These are phyloP conservation scores for Fusarium domesticum DNA, from an alignment of 2,329 filamentous ascomycete genomes.

Conservation along the genomic window DNA sequence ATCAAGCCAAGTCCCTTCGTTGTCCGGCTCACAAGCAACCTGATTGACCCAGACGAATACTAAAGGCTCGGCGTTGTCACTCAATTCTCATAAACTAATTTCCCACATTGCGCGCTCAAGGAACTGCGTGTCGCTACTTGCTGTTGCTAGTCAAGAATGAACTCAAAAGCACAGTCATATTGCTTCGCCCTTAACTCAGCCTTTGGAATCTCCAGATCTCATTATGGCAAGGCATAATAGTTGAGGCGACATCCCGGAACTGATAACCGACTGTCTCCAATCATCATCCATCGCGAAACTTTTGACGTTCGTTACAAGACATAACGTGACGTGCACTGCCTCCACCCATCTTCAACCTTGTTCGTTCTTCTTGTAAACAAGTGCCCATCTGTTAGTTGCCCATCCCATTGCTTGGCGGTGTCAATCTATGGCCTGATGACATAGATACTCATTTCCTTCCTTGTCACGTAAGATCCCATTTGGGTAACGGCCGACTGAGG, in stretches of 20 bases:
- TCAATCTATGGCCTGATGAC: not conserved
- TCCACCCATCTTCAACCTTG: not conserved
- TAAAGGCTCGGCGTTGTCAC: not conserved
- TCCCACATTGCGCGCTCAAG: not conserved
- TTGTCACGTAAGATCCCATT: not conserved
- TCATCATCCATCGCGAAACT: not conserved
- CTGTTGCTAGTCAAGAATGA: too few species aligned
- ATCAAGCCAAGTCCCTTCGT: not conserved
- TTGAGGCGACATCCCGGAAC: not conserved
- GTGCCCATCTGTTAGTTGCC: not conserved
- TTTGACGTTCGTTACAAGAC: not conserved
- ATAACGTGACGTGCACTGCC: not conserved
- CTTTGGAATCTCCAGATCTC: not conserved
- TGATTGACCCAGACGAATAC: not conserved
- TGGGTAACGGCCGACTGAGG: not conserved
- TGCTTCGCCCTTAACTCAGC: not conserved
- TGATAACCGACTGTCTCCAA: not conserved
- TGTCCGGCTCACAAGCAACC: too few species aligned
- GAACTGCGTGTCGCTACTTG: not conserved
- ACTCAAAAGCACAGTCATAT: too few species aligned
- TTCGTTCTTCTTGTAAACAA: not conserved
- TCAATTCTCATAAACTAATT: not conserved
- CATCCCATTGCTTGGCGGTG: not conserved
- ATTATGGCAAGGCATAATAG: not conserved
- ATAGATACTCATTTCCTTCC: not conserved